Evolutionary conservation across 2,329 filamentous ascomycete genomes (phyloP).

Genomic region (Shiraia bambusicola): DNA sequence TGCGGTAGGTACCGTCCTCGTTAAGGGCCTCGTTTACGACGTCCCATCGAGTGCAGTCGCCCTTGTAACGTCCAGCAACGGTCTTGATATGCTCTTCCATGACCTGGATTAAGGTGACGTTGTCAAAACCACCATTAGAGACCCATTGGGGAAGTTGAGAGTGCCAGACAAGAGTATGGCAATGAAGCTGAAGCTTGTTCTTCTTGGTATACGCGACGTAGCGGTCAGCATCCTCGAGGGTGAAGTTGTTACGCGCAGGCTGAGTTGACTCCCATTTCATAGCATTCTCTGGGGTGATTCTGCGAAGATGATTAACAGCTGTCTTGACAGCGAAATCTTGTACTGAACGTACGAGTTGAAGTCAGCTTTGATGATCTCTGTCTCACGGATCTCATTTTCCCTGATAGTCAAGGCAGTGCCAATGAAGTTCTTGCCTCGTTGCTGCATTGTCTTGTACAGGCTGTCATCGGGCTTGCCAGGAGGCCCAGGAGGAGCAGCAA

Average conservation of each 20-base stretch:
- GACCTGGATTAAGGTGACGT: conserved; percentile 45
- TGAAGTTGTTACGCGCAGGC: conserved; percentile 42
- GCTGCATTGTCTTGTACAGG: conserved; percentile 28
- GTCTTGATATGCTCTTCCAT: conserved; percentile 48
- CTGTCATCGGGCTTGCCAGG: conserved; percentile 16
- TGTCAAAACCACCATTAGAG: conserved; percentile 39
- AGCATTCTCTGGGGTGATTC: conserved; percentile 24
- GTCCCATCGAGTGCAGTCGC: conserved; percentile 44
- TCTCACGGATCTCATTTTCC: conserved; percentile 23
- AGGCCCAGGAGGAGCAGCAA: conserved; percentile 20
- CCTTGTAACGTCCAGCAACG: conserved; percentile 43
- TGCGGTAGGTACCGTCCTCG: conserved; percentile 50
- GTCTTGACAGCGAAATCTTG: no score
- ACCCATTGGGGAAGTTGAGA: conserved; percentile 46
- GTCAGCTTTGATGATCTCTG: conserved; percentile 28
- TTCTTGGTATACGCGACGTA: conserved; percentile 38
- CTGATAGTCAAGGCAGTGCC: conserved; percentile 31
- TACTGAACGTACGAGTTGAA: conserved; percentile 22
- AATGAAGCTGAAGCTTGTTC: conserved; percentile 40
- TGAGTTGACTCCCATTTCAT: conserved; percentile 44
- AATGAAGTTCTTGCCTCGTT: conserved; percentile 25
- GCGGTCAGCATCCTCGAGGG: conserved; percentile 41
- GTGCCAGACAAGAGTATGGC: conserved; percentile 49
- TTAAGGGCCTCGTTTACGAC: conserved; percentile 48
- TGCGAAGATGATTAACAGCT: no score